Evolutionary conservation across 2,329 filamentous ascomycete genomes (phyloP), one percentile per base, ranked within the genome.

Genomic region (Fulvia fulva): DNA sequence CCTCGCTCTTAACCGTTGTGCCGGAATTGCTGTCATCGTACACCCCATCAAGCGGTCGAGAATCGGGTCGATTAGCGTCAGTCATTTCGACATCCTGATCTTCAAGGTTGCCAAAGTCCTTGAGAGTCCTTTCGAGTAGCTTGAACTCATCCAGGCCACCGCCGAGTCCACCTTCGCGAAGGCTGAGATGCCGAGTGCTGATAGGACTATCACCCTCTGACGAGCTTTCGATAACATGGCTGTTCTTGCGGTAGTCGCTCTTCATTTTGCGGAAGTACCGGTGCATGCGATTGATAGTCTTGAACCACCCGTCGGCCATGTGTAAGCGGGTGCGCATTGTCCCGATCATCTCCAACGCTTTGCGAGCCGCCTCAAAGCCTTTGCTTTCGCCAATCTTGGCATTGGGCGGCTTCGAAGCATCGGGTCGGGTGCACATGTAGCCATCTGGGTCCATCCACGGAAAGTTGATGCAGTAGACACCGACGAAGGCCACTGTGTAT

Each of bases 391-490:
- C 65, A 11, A 57, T 43, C 49, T 63, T 62, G 9, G 56, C 30
- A 21, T 21, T 25, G 11, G 53, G 53, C 8, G 58, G 55, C 19
- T 55, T 59, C 44, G 57, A 51, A 19, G 58, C 59, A 23, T 49
- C 56, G 16, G 53, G 52, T 21, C 16, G 32, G 8, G 67, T 70
- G 58, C 76, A 76, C 65, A 89, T 81, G 67, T 82, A 81, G 2
- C 76, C 73, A 11, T 81, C 74, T 1, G 76, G 77, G 64, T 90
- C 87, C 84, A 90, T 89, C 57, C 83, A 80, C 0, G 85, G 85
- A 57, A 90, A 90, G 66, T 86, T 83, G 46, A 80, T 77, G 11
- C 83, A 83, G 68, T 90, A 90, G 2, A 88, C 78, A 32, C 85
- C 77, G 16, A 84, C 79, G 65, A 88, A 87, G 0, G 83, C 82